phyloP scores from a whole-genome alignment of 768 basidiomycete species.

The Leccinellum rugosiceps region DNA sequence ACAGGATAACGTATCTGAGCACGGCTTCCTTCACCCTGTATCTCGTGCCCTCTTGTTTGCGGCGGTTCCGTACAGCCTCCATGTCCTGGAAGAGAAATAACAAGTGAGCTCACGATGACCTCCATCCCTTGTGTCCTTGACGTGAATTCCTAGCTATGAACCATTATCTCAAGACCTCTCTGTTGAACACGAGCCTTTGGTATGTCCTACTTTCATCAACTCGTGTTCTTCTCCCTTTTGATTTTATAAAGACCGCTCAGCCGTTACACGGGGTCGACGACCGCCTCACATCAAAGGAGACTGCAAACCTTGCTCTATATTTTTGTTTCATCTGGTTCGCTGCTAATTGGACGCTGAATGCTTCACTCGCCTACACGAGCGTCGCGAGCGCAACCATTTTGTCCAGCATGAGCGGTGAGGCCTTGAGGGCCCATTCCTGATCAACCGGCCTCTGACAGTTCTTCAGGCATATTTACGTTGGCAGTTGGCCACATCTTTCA shows the following conservation, averaged over 20 bases:
- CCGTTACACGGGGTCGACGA: conserved; percentile 13
- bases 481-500: conserved; percentile 76
- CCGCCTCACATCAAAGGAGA: conserved; percentile 64
- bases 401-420: conserved; percentile 83
- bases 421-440: neutral
- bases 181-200: conserved; percentile 15
- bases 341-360: conserved; percentile 91
- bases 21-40: conserved; percentile 88
- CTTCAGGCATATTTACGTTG: conserved; percentile 87
- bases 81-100: conserved; percentile 2
- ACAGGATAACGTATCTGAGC: conserved; percentile 84
- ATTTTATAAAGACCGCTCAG: conserved; percentile 8
- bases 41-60: conserved; percentile 59
- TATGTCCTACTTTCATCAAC: conserved; percentile 4
- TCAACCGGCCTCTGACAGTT: neutral
- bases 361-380: conserved; percentile 79
- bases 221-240: neutral
- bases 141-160: conserved; percentile 21
- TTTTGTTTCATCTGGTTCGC: conserved; percentile 93
- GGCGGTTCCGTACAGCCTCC: conserved; percentile 20
- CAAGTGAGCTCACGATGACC: conserved; percentile 6
- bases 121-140: neutral
- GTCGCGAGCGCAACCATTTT: conserved; percentile 93
- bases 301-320: conserved; percentile 68
- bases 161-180: conserved; percentile 18